Evolutionary conservation across 1,139 yeast genomes (phyloP).

Genomic region (Kluyveromyces sp.): DNA sequence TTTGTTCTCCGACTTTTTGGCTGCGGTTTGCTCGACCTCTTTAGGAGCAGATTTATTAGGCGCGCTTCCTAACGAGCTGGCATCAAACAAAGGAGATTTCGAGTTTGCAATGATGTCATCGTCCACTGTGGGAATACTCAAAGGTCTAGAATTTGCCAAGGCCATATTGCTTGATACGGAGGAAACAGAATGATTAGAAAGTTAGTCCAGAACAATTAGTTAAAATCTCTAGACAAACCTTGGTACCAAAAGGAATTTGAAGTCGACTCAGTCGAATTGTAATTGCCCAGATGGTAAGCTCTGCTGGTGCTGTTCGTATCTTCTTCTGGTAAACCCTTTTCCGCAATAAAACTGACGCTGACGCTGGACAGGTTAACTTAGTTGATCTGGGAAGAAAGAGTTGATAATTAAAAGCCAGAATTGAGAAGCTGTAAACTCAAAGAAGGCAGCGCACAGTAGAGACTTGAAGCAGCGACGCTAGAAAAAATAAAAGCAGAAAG

Average conservation of each 20-base stretch:
- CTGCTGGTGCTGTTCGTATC: not conserved
- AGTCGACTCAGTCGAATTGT: not conserved
- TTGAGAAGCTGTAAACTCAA: not conserved
- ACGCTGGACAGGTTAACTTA: constrained; percentile 1
- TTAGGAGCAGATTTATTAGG: constrained; percentile 6
- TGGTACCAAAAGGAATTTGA: not conserved
- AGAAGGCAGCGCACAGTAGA: not conserved
- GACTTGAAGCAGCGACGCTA: not conserved
- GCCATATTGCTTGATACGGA: constrained; percentile 23
- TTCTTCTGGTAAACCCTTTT: not conserved
- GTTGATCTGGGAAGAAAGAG: not conserved
- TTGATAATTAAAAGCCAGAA: not conserved
- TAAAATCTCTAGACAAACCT: constrained; percentile 23
- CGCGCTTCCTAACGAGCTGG: constrained; percentile 19
- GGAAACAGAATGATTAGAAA: constrained; percentile 1
- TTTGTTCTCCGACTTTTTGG: constrained; percentile 7
- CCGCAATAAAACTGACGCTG: constrained; percentile 1
- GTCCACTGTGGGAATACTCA: constrained; percentile 27
- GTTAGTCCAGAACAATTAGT: constrained; percentile 21
- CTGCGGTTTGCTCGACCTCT: constrained; percentile 3
- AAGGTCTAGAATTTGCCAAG: constrained; percentile 31
- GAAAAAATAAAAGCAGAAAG: not conserved
- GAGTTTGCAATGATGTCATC: constrained; percentile 28
- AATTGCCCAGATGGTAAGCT: not conserved
- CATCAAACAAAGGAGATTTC: constrained; percentile 30